Evolutionary conservation across 2,329 filamentous ascomycete species (phyloP), one percentile per base, ranked within the genome.

Genomic region (Metarhizium robertsii): DNA sequence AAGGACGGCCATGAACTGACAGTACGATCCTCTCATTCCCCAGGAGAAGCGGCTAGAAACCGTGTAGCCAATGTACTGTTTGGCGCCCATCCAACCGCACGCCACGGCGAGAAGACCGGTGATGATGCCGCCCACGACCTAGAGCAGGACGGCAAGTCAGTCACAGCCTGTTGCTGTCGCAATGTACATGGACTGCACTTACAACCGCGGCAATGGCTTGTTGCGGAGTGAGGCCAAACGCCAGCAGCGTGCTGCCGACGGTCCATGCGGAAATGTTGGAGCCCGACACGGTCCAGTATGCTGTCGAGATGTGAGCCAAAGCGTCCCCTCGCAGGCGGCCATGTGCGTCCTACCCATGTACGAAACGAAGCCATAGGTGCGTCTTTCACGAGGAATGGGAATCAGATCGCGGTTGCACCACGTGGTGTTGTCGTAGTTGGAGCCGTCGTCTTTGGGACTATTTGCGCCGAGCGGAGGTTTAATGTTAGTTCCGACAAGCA

Each of bases 21-120:
- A 61, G 53, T 77, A 79, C 49, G 73, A 75, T 2, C 70, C 76
- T 34, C 73, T 67, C 64, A 78, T 62, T 3, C 76, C 76, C 76
- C 76, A 79, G 7, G 73, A 74, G 58, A 70, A 77, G 6, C 77
- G 68, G 58, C 60, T 62, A 7, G 60, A 60, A 16, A 66, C 64
- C 6, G 64, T 64, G 54, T 62, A 66, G 45, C 64, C 63, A 25
- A 66, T 60, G 48, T 65, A 58, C n/a, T 64, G 62, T 32, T 59
- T 50, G 29, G 61, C 61, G 20, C 62, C 62, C 53, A 62, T 59
- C 61, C 60, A 64, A 11, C 62, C 62, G 1, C 32, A 34, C 7
- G 32, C 32, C 32, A 34, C 32, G 7, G 32, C 32, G 32, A 34
- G 32, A 34, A 34, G 32, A 34, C 32, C 32, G 32, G 32, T 34